A percentile compares a stretch with the other conserved stretches of the same genome.
phyloP scores from a whole-genome alignment of 306 rosid genomes.

The Lotus japonicus region DNA sequence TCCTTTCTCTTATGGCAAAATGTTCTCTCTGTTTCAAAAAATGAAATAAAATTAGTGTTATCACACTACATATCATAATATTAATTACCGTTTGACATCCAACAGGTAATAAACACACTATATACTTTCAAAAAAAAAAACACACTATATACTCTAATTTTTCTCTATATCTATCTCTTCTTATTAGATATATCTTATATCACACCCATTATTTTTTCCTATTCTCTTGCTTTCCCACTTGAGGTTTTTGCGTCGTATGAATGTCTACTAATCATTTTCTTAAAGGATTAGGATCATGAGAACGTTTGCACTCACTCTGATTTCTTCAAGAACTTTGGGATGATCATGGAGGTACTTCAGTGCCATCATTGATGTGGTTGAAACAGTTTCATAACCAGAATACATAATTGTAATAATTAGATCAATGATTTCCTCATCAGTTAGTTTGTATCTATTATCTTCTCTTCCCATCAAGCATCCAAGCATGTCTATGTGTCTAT shows the following conservation, averaged over 20 bases:
- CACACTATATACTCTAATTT: no score
- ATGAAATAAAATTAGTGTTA: no score
- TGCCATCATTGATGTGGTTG: conserved; percentile 99
- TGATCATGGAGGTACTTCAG: conserved; percentile 90
- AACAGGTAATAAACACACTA: no score
- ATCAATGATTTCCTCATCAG: conserved; percentile 84
- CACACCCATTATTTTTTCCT: no score
- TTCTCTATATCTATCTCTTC: no score
- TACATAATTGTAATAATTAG: conserved; percentile 75
- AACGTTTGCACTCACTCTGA: conserved; percentile 59
- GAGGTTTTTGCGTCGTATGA: no score
- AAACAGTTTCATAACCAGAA: conserved; percentile 97
- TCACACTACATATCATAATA: no score
- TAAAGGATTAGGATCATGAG: neutral
- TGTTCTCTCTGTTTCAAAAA: conserved; percentile 74
- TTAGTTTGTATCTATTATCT: conserved; percentile 52
- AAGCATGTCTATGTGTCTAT: conserved; percentile 68
- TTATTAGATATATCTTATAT: no score
- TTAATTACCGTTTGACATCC: no score
- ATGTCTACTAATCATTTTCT: no score
- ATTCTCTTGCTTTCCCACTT: no score
- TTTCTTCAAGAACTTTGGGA: conserved; percentile 76
- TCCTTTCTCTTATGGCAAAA: conserved; percentile 64
- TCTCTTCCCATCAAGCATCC: conserved; percentile 47
- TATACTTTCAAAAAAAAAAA: no score